Evolutionary conservation across 257 asterid genomes (phyloP).

Genomic region (Solanum stenotomum): DNA sequence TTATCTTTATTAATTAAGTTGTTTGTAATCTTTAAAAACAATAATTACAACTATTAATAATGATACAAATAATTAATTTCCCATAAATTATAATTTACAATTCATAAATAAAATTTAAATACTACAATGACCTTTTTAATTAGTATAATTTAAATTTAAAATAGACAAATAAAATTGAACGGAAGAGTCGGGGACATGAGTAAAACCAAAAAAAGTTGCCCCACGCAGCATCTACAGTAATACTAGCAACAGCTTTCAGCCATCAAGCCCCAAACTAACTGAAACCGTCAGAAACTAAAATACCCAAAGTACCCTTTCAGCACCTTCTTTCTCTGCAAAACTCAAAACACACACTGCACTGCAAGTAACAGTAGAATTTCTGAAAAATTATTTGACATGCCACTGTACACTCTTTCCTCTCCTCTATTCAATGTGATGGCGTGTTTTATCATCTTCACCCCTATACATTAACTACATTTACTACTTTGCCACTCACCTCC

Average conservation of each 20-base stretch:
- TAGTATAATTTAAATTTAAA: too few relatives aligned
- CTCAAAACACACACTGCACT: background rate
- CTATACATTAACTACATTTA: constrained; percentile 45
- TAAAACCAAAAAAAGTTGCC: background rate
- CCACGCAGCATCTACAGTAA: constrained; percentile 1
- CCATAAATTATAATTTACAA: too few relatives aligned
- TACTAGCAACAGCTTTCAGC: background rate
- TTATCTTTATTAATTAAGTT: background rate
- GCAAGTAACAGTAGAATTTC: constrained; percentile 11
- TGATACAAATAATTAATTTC: too few relatives aligned
- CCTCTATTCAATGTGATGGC: constrained; percentile 28
- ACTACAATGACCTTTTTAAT: too few relatives aligned
- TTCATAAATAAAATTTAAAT: too few relatives aligned
- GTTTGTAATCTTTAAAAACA: background rate
- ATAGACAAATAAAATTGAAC: background rate
- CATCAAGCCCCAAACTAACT: constrained; percentile 13
- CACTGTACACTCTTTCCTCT: background rate
- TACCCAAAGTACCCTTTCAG: constrained; percentile 12
- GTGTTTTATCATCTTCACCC: constrained; percentile 20
- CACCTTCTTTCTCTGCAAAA: background rate
- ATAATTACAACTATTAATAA: too few relatives aligned
- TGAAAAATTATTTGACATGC: background rate
- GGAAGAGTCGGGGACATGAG: accelerated
- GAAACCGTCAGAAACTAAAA: constrained; percentile 23
- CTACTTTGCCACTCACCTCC: constrained; percentile 23